These are phyloP conservation scores for Emericellopsis terricola DNA, from an alignment of 495 filamentous ascomycete species.

Conservation along the genomic window DNA sequence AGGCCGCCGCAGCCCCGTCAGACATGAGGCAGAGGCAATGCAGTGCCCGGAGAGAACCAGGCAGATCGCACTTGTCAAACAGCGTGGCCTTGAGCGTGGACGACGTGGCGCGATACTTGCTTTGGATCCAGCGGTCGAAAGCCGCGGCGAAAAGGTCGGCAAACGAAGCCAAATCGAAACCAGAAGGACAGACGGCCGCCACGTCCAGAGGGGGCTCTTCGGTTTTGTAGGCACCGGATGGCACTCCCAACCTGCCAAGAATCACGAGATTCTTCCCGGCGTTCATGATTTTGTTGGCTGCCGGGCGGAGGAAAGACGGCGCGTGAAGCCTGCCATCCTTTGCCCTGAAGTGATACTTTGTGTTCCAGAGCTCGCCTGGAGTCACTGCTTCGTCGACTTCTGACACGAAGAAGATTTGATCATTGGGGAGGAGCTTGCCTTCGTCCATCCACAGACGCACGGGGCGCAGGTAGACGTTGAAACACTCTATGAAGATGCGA, in stretches of 20 bases:
- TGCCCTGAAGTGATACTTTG: slow-evolving; percentile 49
- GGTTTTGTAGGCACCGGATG: slow-evolving; percentile 11
- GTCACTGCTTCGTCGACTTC: slow-evolving; percentile 38
- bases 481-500: slow-evolving; percentile 62
- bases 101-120: slow-evolving; percentile 50
- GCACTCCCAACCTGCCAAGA: slow-evolving; percentile 40
- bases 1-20: slow-evolving; percentile 43
- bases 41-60: slow-evolving; percentile 45
- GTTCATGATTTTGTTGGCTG: slow-evolving; percentile 54
- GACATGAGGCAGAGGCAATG: slow-evolving; percentile 54
- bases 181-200: slow-evolving; percentile 29
- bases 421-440: slow-evolving; percentile 44
- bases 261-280: slow-evolving; percentile 81
- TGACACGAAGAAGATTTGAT: slow-evolving; percentile 58
- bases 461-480: slow-evolving; percentile 64
- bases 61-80: slow-evolving; percentile 50
- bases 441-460: slow-evolving; percentile 73
- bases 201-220: slow-evolving; percentile 31
- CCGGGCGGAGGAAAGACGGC: slow-evolving; percentile 54
- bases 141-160: slow-evolving; percentile 49
- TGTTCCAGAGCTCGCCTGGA: slow-evolving; percentile 50
- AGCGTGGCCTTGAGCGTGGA: slow-evolving; percentile 44
- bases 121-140: slow-evolving; percentile 54
- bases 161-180: slow-evolving; percentile 45
- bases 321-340: slow-evolving; percentile 37